Percentiles rank a stretch among this genome's conserved stretches.
Evolutionary conservation across 2,329 filamentous ascomycete genomes (phyloP).

Genomic region (Calonectria leucothoes): DNA sequence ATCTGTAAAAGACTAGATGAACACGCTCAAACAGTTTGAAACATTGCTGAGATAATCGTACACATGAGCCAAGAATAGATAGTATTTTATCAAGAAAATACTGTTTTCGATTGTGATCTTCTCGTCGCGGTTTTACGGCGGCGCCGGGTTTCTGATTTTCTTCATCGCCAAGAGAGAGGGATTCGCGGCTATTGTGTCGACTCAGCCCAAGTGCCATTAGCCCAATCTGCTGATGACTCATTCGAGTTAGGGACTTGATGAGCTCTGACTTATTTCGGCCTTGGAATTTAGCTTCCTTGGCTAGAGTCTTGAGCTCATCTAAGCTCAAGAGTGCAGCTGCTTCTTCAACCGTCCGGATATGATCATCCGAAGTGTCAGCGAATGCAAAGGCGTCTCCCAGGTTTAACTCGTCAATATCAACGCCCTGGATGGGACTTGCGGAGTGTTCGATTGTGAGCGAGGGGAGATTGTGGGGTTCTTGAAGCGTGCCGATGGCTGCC

Average conservation of each 20-base stretch:
- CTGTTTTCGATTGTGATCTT: constrained; percentile 72
- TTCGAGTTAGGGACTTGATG: constrained; percentile 76
- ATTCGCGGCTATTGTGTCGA: constrained; percentile 71
- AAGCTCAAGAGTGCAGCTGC: constrained; percentile 84
- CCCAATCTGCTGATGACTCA: constrained; percentile 80
- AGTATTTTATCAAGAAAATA: constrained; percentile 85
- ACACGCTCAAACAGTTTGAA: constrained; percentile 92
- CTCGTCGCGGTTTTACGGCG: constrained; percentile 35
- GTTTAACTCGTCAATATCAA: constrained; percentile 55
- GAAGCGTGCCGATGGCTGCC: constrained; percentile 73
- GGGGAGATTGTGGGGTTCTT: constrained; percentile 68
- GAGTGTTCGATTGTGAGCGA: constrained; percentile 12
- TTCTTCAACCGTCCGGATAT: constrained; percentile 83
- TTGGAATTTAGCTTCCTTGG: constrained; percentile 87
- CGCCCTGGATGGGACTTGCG: constrained; percentile 38
- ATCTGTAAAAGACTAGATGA: constrained; percentile 95
- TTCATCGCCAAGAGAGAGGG: constrained; percentile 58
- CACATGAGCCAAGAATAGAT: constrained; percentile 81
- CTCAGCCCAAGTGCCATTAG: constrained; percentile 77
- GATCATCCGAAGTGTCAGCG: constrained; percentile 79
- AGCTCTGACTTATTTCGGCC: constrained; percentile 91
- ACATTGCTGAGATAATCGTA: constrained; percentile 78
- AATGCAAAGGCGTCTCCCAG: constrained; percentile 76
- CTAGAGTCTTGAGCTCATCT: constrained; percentile 86
- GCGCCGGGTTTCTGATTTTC: constrained; percentile 44